Percentiles rank a stretch among this genome's conserved stretches.
Evolutionary conservation across 2,329 filamentous ascomycete genomes (phyloP).

Genomic region (Exophiala viscosa): DNA sequence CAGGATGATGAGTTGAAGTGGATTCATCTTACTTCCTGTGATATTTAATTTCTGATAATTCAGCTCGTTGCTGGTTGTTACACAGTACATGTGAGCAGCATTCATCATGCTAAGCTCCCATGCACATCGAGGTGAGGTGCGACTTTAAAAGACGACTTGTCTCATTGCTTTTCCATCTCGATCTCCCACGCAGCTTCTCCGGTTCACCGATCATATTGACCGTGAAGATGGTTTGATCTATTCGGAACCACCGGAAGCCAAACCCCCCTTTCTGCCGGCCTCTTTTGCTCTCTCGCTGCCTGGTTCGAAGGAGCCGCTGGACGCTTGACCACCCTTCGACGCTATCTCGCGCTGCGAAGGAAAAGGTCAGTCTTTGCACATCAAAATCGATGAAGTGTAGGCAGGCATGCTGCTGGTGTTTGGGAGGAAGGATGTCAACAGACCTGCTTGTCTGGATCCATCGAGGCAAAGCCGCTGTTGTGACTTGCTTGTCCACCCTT

Average conservation of each 20-base stretch:
- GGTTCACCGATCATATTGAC: too few relatives aligned
- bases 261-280: slow-evolving; percentile 53
- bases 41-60: too few relatives aligned
- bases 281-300: slow-evolving; percentile 51
- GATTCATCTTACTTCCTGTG: too few relatives aligned
- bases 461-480: slow-evolving; percentile 30
- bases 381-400: neutral
- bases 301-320: slow-evolving; percentile 53
- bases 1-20: too few relatives aligned
- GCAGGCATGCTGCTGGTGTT: neutral
- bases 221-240: too few relatives aligned
- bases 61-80: too few relatives aligned
- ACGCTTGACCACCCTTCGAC: slow-evolving; percentile 53
- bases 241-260: neutral
- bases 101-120: too few relatives aligned
- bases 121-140: too few relatives aligned
- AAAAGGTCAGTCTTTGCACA: neutral
- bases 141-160: too few relatives aligned
- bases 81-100: too few relatives aligned
- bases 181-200: too few relatives aligned
- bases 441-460: slow-evolving; percentile 35
- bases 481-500: slow-evolving; percentile 36
- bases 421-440: neutral
- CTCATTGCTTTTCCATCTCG: too few relatives aligned
- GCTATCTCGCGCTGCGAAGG: slow-evolving; percentile 50